Base-by-base conservation (phyloP, 108 stramenopile species). In the Pseudonitzschia delicatissima region DNA sequence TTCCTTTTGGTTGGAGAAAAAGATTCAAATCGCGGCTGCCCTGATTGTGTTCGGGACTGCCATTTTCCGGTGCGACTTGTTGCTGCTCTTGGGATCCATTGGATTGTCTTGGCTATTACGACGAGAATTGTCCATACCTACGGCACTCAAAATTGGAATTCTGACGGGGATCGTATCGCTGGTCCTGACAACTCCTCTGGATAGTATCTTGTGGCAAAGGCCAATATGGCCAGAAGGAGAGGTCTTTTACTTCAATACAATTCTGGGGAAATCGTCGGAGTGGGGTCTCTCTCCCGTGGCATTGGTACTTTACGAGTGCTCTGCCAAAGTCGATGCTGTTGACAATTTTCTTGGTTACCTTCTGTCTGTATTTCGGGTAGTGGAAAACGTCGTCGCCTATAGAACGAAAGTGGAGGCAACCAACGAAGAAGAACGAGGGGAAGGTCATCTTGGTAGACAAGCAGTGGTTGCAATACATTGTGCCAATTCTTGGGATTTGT, bases 191-290 rank as follows among this genome's bases (percentile, higher is more conserved):
- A 79, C 93, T 34, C 91, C 89, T 8, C 55, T 98, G 21, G 98
- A 99, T 70, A 89, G 91, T 25, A 31, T 82, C 32, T 64, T 99
- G 69, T 97, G 96, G 96, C 81, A 81, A 74, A 51, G 84, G 40
- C 64, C 68, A 11, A 61, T 99, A n/a, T 99, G 99, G 99, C 96
- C 99, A 8, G 99, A 99, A 76, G 96, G 96, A 36, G 82, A 78
- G 57, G 99, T 99, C 2, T 89, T 98, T 57, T 95, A 92, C 49
- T 98, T 90, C 77, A 99, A 99, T 76, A 84, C 97, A 9, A 72
- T 98, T 61, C 81, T 94, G 34, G 96, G 97, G 72, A 89, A 87
- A 48, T 95, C 93, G n/a, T 71, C 76, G 26, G 93, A 97, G 62
- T 99, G 96, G 96, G 99, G 99, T 20, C 78, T 80, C 17, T 83